Conservation (phyloP, 257 asterid species). For the Scutellaria baicalensis region DNA sequence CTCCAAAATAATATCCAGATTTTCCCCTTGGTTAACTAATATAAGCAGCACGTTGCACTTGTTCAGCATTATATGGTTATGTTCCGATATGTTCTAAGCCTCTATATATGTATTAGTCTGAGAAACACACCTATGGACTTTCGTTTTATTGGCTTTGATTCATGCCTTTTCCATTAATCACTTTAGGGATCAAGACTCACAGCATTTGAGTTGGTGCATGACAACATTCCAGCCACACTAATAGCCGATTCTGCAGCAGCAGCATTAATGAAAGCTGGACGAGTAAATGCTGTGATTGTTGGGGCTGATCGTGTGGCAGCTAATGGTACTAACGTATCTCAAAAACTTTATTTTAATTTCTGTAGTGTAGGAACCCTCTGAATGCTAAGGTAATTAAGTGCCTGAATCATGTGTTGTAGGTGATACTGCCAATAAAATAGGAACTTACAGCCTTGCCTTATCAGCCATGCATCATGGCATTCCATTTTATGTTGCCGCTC, state of each 20-base stretch:
- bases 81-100: background rate
- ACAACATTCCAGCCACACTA: slow-evolving; percentile 83
- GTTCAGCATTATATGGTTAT: background rate
- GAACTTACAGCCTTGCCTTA: slow-evolving; percentile 88
- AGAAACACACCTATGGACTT: background rate
- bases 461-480: slow-evolving; percentile 73
- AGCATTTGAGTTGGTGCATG: slow-evolving; percentile 91
- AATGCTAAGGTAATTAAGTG: background rate
- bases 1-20: background rate
- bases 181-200: slow-evolving; percentile 93
- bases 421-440: slow-evolving; percentile 98
- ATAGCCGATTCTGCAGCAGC: slow-evolving; percentile 98
- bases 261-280: slow-evolving; percentile 77
- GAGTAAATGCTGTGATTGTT: slow-evolving; percentile 80
- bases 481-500: slow-evolving; percentile 94
- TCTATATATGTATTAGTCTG: background rate
- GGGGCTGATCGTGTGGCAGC: slow-evolving; percentile 98
- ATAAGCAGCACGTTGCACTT: background rate
- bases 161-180: background rate
- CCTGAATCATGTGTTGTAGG: slow-evolving; percentile 32
- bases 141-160: background rate
- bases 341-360: background rate
- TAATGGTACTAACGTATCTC: slow-evolving; percentile 48
- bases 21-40: background rate
- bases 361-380: slow-evolving; percentile 25